phyloP scores from a whole-genome alignment of 2,329 filamentous ascomycete species.

The Xylogone sp. region DNA sequence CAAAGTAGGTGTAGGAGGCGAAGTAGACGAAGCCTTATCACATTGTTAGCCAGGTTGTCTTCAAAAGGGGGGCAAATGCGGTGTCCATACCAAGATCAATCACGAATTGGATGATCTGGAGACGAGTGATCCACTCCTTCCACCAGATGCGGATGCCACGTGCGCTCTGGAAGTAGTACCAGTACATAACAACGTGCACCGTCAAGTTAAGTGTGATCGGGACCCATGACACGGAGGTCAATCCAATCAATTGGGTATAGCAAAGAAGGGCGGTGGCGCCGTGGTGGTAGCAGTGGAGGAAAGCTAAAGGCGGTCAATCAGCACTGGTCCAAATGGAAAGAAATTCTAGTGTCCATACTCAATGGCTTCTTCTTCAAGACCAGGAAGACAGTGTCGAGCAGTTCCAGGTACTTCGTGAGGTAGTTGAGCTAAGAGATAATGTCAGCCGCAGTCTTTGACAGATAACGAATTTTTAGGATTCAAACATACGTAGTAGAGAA shows the following conservation, averaged over 20 bases:
- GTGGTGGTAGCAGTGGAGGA: conserved; percentile 99
- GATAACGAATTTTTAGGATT: not conserved
- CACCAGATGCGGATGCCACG: conserved; percentile 96
- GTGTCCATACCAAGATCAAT: conserved; percentile 79
- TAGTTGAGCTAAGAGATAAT: conserved; percentile 73
- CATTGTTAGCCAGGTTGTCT: too few species aligned
- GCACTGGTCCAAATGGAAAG: not conserved
- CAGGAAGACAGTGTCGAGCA: conserved; percentile 92
- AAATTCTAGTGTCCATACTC: conserved; percentile 50
- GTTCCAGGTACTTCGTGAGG: conserved; percentile 94
- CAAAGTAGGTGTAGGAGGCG: conserved; percentile 98
- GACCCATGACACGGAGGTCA: conserved; percentile 93
- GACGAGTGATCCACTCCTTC: conserved; percentile 99
- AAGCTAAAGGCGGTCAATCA: conserved; percentile 53
- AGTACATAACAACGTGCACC: conserved; percentile 99
- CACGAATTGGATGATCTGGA: conserved; percentile 96
- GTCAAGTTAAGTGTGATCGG: conserved; percentile 87
- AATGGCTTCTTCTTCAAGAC: conserved; percentile 99
- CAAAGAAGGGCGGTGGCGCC: conserved; percentile 94
- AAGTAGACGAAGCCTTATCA: conserved; percentile 92
- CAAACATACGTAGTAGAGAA: conserved; percentile 83
- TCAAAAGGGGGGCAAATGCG: too few species aligned
- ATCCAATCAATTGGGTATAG: conserved; percentile 94
- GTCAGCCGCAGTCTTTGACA: conserved; percentile 32
- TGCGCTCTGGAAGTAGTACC: conserved; percentile 99